Evolutionary conservation across 345 rosid genomes (phyloP).

Genomic region (Raphanus raphanistrum): DNA sequence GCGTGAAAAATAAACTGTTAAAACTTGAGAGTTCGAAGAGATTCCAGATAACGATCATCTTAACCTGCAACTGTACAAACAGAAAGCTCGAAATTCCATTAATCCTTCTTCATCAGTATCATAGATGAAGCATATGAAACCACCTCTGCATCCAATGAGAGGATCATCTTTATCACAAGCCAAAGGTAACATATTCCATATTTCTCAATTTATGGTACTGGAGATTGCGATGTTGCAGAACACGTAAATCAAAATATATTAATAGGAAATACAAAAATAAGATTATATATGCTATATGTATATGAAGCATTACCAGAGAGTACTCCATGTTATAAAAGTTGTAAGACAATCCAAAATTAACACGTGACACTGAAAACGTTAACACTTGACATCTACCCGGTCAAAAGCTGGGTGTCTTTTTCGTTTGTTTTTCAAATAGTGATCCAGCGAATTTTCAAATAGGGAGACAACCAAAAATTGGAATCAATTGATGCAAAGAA

Average conservation of each 20-base stretch:
- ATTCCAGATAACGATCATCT: background rate
- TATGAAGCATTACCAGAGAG: too few species aligned
- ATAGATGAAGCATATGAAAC: background rate
- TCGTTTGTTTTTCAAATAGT: too few species aligned
- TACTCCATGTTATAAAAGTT: too few species aligned
- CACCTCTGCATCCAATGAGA: background rate
- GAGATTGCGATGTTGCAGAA: background rate
- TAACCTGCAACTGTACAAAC: background rate
- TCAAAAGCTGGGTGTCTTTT: too few species aligned
- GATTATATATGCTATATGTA: background rate
- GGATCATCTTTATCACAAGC: background rate
- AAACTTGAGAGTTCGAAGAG: background rate
- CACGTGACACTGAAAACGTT: too few species aligned
- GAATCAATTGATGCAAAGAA: constrained; percentile 13
- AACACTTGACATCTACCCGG: too few species aligned
- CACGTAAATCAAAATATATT: background rate
- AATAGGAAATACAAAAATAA: background rate
- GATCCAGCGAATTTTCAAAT: too few species aligned
- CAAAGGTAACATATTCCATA: background rate
- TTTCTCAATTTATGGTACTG: background rate
- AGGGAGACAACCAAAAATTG: background rate
- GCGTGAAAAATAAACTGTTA: too few species aligned
- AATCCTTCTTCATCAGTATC: background rate
- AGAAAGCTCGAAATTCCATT: background rate
- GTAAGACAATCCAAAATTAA: too few species aligned